Base-by-base conservation (phyloP, 1,284 basidiomycete genomes). In the Trametes polyzona region DNA sequence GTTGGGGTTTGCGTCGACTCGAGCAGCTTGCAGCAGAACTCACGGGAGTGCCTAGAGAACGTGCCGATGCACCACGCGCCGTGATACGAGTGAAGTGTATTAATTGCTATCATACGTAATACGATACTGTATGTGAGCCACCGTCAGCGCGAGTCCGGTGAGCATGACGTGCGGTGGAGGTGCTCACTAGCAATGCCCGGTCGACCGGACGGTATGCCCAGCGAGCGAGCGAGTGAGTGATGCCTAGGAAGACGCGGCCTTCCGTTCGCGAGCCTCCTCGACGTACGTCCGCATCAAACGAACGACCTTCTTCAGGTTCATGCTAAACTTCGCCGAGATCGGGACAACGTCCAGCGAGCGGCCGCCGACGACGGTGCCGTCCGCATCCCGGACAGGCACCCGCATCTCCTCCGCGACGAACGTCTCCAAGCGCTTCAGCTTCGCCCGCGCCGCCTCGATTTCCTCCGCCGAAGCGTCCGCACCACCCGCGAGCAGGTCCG, bases 261-360 rank as follows among this genome's bases (percentile, higher is more conserved):
- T 39, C 48, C 24, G 10, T 32, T 35, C 41, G 47, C 70, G 71
- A 47, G 88, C 88, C 52, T 83, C 79, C 64, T 82, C 78, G 3
- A 94, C 87, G 65, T 89, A 89, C 27, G 71, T 71, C 42, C 83
- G 78, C 78, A 95, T 83, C 39, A 86, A 68, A 16, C 71, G 71
- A 0, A 95, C 88, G 2, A 90, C 80, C 65, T 78, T 83, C 47
- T 76, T 76, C 68, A 95, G 65, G 62, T 95, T 95, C 69, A 92
- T 83, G 57, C 86, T 87, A 69, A 79, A 91, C 76, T 93, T 95
- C 19, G 87, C 94, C 32, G 92, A 94, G 23, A 87, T 76, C 0
- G 92, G 88, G 8, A 95, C 78, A 8, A 95, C 84, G 61, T 90
- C 86, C 58, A 91, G 67, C 14, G 51, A 36, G 1, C 71, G 70